These are phyloP conservation scores for Pilobolus umbonatus DNA, from an alignment of 192 early-diverging fungal species.

Conservation along the genomic window DNA sequence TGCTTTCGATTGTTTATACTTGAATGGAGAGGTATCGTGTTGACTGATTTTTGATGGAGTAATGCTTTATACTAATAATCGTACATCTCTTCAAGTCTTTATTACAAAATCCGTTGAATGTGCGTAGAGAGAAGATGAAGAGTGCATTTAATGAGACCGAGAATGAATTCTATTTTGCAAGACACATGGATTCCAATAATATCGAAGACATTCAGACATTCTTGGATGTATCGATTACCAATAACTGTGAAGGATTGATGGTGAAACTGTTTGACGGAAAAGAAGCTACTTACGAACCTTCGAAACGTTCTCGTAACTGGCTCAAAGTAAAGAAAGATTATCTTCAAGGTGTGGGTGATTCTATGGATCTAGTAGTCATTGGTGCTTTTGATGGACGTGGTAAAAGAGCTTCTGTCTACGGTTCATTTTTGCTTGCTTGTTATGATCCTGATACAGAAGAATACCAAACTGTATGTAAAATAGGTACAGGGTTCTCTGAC, in stretches of 20 bases:
- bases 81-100: slow-evolving; percentile 49
- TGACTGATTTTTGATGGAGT: background rate
- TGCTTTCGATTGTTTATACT: slow-evolving; percentile 92
- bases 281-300: slow-evolving; percentile 90
- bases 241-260: slow-evolving; percentile 97
- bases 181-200: slow-evolving; percentile 69
- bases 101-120: slow-evolving; percentile 66
- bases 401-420: slow-evolving; percentile 95
- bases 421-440: slow-evolving; percentile 93
- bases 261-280: slow-evolving; percentile 90
- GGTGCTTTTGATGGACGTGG: slow-evolving; percentile 91
- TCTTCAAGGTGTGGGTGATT: slow-evolving; percentile 88
- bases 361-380: slow-evolving; percentile 95
- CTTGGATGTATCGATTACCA: slow-evolving; percentile 70
- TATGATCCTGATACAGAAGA: slow-evolving; percentile 92
- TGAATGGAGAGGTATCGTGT: slow-evolving; percentile 78
- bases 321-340: slow-evolving; percentile 99
- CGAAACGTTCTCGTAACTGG: slow-evolving; percentile 96
- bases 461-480: slow-evolving; percentile 98
- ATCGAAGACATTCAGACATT: slow-evolving; percentile 97
- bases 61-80: background rate
- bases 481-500: slow-evolving; percentile 97
- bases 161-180: slow-evolving; percentile 90
- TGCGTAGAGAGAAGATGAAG: slow-evolving; percentile 69
- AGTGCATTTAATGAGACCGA: slow-evolving; percentile 68